These are phyloP conservation scores for Gynandropsis gynandra DNA, from an alignment of 345 rosid species.

Conservation along the genomic window DNA sequence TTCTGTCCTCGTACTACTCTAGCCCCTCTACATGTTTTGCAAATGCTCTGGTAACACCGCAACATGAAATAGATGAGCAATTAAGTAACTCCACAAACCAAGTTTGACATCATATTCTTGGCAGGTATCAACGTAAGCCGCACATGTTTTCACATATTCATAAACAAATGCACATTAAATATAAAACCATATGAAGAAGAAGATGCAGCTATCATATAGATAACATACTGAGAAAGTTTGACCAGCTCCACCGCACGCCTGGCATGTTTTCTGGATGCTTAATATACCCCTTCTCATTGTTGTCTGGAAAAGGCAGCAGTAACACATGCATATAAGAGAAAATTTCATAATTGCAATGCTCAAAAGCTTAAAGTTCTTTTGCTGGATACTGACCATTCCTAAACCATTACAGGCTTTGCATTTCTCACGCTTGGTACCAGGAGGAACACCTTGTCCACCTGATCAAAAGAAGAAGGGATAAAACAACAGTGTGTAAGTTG, in stretches of 20 bases:
- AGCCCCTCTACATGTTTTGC: slow-evolving; percentile 85
- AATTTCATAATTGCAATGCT: slow-evolving; percentile 5
- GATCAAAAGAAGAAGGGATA: slow-evolving; percentile 13
- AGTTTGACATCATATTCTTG: no score
- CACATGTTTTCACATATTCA: not conserved
- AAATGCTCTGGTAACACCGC: slow-evolving; percentile 53
- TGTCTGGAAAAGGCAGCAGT: slow-evolving; percentile 29
- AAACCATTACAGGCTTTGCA: slow-evolving; percentile 82
- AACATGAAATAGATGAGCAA: slow-evolving; percentile 17
- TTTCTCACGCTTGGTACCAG: slow-evolving; percentile 87
- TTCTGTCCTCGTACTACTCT: slow-evolving; percentile 71
- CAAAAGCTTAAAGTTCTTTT: slow-evolving; percentile 11
- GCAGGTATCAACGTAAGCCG: not conserved
- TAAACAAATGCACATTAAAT: slow-evolving; percentile 1
- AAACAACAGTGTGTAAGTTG: slow-evolving; percentile 2
- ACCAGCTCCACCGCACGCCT: slow-evolving; percentile 79
- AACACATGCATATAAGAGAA: slow-evolving; percentile 8
- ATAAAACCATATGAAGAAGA: not conserved
- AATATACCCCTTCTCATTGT: slow-evolving; percentile 57
- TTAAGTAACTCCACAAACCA: not conserved
- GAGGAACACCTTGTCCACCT: slow-evolving; percentile 98
- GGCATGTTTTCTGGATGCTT: slow-evolving; percentile 65
- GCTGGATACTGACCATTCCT: slow-evolving; percentile 65
- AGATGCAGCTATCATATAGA: slow-evolving; percentile 1
- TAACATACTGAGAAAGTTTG: slow-evolving; percentile 59